phyloP scores from a whole-genome alignment of 1,284 basidiomycete genomes.

The Pseudozyma sp. region DNA sequence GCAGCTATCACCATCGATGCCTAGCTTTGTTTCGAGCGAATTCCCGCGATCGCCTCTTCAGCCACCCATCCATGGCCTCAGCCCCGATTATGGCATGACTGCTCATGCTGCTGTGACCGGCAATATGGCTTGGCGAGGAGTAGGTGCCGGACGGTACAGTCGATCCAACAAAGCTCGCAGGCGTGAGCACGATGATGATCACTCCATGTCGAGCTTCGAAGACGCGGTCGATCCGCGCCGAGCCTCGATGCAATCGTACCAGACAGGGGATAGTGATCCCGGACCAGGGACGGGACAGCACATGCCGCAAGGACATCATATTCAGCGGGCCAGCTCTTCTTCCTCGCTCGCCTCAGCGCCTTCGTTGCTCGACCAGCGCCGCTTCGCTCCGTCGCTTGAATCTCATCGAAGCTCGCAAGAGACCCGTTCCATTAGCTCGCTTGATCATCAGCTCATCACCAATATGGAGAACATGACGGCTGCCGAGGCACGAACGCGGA shows the following conservation, averaged over 20 bases:
- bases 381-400: constrained; percentile 49
- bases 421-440: constrained; percentile 53
- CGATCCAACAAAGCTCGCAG: constrained; percentile 45
- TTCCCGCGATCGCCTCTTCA: constrained; percentile 45
- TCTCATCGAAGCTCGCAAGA: constrained; percentile 52
- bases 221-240: constrained; percentile 51
- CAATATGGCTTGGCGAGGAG: constrained; percentile 51
- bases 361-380: constrained; percentile 44
- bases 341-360: constrained; percentile 56
- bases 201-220: constrained; percentile 57
- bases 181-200: constrained; percentile 55
- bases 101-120: constrained; percentile 31
- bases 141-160: constrained; percentile 33
- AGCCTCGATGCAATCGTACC: constrained; percentile 59
- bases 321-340: constrained; percentile 57
- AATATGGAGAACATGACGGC: constrained; percentile 65
- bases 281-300: constrained; percentile 49
- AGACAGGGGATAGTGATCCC: constrained; percentile 62
- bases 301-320: constrained; percentile 28
- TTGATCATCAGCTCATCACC: constrained; percentile 63
- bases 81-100: constrained; percentile 40
- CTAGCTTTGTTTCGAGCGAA: constrained; percentile 39
- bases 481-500: constrained; percentile 49
- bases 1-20: constrained; percentile 49
- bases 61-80: constrained; percentile 27